Conservation (phyloP, 2,329 filamentous ascomycete species). For the Aspergillus sojae region DNA sequence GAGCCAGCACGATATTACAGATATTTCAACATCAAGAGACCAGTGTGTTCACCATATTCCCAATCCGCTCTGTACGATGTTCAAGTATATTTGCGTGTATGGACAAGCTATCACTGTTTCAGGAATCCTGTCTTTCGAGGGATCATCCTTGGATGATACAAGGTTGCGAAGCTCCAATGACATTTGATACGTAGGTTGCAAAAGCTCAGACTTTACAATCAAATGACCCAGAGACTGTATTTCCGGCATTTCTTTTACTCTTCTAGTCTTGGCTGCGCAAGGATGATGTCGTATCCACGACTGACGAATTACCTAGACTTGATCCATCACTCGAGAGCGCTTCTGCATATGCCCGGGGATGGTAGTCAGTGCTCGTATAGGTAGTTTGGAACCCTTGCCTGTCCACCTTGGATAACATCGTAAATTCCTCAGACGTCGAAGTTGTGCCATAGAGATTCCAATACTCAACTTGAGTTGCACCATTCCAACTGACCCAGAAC, state of each 20-base stretch:
- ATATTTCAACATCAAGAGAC: too few relatives aligned
- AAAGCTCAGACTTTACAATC: fast-evolving
- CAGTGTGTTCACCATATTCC: too few relatives aligned
- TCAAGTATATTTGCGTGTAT: too few relatives aligned
- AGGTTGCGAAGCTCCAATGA: too few relatives aligned
- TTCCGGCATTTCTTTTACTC: fast-evolving
- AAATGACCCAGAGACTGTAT: background rate
- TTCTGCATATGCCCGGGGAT: slow-evolving; percentile 37
- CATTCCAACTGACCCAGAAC: slow-evolving; percentile 46
- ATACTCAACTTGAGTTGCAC: slow-evolving; percentile 39
- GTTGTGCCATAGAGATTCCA: slow-evolving; percentile 40
- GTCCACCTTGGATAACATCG: slow-evolving; percentile 27
- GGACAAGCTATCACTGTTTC: too few relatives aligned
- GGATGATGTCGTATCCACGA: background rate
- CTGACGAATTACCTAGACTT: background rate
- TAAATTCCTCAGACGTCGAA: slow-evolving; percentile 35
- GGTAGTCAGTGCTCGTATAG: slow-evolving; percentile 33
- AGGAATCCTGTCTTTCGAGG: too few relatives aligned
- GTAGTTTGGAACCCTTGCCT: slow-evolving; percentile 45
- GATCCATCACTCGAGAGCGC: slow-evolving; percentile 25
- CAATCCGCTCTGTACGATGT: too few relatives aligned
- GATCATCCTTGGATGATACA: too few relatives aligned
- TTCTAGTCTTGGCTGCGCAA: background rate
- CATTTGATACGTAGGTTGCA: background rate
- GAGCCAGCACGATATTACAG: too few relatives aligned